Evolutionary conservation across 495 filamentous ascomycete species (phyloP), one percentile per base, ranked within the genome.

Genomic region (Aspergillus steynii): DNA sequence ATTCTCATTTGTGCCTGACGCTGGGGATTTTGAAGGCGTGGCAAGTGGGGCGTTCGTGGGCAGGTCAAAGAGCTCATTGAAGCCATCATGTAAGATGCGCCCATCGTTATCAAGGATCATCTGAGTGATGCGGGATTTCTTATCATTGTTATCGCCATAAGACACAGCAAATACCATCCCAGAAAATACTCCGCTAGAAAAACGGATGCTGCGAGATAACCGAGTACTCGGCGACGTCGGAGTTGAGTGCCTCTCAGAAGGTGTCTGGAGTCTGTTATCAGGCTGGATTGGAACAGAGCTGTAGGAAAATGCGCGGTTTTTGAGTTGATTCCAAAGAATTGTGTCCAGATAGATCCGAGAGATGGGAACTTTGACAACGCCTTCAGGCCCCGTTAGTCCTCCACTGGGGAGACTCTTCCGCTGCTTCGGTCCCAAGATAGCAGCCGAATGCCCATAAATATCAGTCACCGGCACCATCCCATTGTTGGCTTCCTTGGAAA

Each of bases 91-190:
- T 0, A 99, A 74, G 29, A 99, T 77, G 8, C 73, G 71, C 2
- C 93, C 95, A 29, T 93, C 95, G 62, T 92, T 84, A 9, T 74
- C 67, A 2, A 75, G 64, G 7, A 88, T 86, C 55, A 82, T 73
- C 26, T 70, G 71, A 0, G 71, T 78, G 28, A 83, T 73, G 25
- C 80, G 79, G 27, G 82, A 80, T 54, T 82, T 83, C 37, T 67
- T 74, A 45, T 82, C 82, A 26, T 83, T 79, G n/a, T 81, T 70
- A 25, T 81, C 81, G 55, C 84, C 82, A 61, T 88, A 90, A 12
- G 90, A 90, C 12, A 93, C 84, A 0, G 90, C 90, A 73, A 96
- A 94, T 0, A 86, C 88, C 90, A 93, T 93, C 29, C 86, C 84
- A 27, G 82, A 72, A 67, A 96, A 94, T 1, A 94, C 62, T 0